Evolutionary conservation across 352 stramenopile species (phyloP), one percentile per base, ranked within the genome.

Genomic region (Globisporangium spiculum): DNA sequence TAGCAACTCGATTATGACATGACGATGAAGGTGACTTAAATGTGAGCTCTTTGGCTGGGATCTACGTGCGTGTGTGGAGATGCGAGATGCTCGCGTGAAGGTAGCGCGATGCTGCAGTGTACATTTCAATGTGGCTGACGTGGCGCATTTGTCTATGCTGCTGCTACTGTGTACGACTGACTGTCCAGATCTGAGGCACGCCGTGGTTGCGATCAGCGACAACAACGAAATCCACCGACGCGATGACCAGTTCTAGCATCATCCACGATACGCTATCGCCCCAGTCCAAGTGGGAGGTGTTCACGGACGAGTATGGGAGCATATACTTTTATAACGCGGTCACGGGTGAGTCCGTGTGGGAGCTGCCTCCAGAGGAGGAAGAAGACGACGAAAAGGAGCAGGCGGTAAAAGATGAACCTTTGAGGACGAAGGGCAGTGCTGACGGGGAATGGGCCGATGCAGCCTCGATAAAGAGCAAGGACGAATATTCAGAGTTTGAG

Each of bases 301-400:
- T 84, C 55, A 67, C 79, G 16, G 84, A 92, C 46, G 79, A 89
- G n/a, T 63, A 79, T 66, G 84, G 82, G 38, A 90, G 86, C 67
- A 66, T 90, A 55, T 94, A 92, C 80, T 93, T 92, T 59, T 91
- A 83, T 71, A 92, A 91, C 74, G 78, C 63, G 9, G 3, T 79
- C 57, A 88, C 85, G 2, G 85, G 82, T 14, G 82, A 92, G 66
- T 88, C 87, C 1, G 69, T 83, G 54, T 94, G 87, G 87, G 80
- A 89, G 70, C 65, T 90, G 36, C 87, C 87, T 0, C 60, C 69
- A 1, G 80, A 89, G 44, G 71, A 67, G 12, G 68, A 64, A 18
- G 66, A 75, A 3, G 38, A 69, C 20, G 70, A 78, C 50, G 55
- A 38, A 7, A 10, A 38, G 32, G 41, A 20, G 5, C 41, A 50